phyloP scores from a whole-genome alignment of 202 grass and related monocot genomes.

The Musa balbisiana region DNA sequence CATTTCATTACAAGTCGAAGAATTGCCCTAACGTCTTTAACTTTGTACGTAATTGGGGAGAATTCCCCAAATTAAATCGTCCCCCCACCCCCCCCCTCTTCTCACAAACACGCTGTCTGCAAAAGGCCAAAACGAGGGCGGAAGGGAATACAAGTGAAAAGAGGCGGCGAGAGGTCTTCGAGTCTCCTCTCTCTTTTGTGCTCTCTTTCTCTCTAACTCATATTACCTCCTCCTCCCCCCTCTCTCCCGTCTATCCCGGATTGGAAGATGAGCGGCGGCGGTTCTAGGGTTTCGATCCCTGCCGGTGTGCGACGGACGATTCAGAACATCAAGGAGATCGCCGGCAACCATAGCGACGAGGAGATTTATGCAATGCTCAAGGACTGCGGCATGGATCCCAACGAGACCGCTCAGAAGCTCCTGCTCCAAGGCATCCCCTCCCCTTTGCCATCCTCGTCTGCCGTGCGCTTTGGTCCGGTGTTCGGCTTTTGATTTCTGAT shows the following conservation, averaged over 20 bases:
- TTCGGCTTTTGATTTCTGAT: not conserved
- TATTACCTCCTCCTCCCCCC: not conserved
- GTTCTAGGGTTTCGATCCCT: conserved; percentile 74
- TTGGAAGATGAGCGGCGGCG: conserved; percentile 28
- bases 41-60: no score
- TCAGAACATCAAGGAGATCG: conserved; percentile 85
- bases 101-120: no score
- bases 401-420: conserved; percentile 82
- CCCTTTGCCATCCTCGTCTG: not conserved
- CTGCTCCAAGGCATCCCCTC: conserved; percentile 48
- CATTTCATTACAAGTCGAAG: no score
- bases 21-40: no score
- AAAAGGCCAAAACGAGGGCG: not conserved
- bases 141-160: not conserved
- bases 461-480: not conserved
- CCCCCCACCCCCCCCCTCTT: no score
- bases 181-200: not conserved
- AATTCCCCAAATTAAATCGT: no score
- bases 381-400: conserved; percentile 94
- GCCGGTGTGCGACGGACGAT: conserved; percentile 48
- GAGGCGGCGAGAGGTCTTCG: not conserved
- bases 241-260: conserved; percentile 15
- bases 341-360: conserved; percentile 69
- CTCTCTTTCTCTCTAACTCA: conserved; percentile 8
- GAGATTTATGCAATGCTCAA: conserved; percentile 88